Evolutionary conservation across 2,329 filamentous ascomycete genomes (phyloP).

Genomic region (Phyllosticta citrichinensis): DNA sequence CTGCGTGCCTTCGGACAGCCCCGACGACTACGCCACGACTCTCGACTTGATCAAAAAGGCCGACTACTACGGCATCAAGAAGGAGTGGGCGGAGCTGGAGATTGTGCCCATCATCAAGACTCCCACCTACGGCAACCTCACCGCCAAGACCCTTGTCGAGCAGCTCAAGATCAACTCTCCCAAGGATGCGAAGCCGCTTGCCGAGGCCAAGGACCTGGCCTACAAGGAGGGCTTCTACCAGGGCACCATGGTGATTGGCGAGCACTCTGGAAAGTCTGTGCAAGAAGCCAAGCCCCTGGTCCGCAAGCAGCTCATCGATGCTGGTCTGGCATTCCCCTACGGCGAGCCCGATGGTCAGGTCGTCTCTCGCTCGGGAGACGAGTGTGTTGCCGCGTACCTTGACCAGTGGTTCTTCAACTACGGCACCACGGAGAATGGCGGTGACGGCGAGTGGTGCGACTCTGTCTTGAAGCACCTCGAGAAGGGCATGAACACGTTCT

Average conservation of each 20-base stretch:
- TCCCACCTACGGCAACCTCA: conserved; percentile 74
- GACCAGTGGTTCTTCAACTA: conserved; percentile 99
- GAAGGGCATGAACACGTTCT: conserved; percentile 68
- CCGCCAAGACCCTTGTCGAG: conserved; percentile 75
- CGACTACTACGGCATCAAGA: conserved; percentile 91
- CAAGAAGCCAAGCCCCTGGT: conserved; percentile 82
- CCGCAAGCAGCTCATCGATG: conserved; percentile 63
- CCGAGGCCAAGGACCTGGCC: conserved; percentile 87
- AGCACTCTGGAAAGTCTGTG: conserved; percentile 80
- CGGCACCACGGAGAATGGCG: conserved; percentile 54
- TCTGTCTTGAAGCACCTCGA: conserved; percentile 39
- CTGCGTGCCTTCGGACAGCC: conserved; percentile 88
- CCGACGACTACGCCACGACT: conserved; percentile 87
- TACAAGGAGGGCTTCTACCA: conserved; percentile 99
- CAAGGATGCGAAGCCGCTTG: conserved; percentile 84
- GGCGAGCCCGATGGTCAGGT: conserved; percentile 88
- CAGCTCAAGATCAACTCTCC: conserved; percentile 94
- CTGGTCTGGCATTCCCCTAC: conserved; percentile 76
- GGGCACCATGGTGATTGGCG: conserved; percentile 77
- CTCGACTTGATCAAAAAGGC: conserved; percentile 87
- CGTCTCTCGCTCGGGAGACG: conserved; percentile 78
- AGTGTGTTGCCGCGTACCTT: conserved; percentile 84
- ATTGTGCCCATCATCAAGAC: conserved; percentile 71
- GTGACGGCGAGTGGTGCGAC: conserved; percentile 67
- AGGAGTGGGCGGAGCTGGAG: conserved; percentile 89